Conservation (phyloP, 768 basidiomycete genomes). For the Lactifluus piperatus region DNA sequence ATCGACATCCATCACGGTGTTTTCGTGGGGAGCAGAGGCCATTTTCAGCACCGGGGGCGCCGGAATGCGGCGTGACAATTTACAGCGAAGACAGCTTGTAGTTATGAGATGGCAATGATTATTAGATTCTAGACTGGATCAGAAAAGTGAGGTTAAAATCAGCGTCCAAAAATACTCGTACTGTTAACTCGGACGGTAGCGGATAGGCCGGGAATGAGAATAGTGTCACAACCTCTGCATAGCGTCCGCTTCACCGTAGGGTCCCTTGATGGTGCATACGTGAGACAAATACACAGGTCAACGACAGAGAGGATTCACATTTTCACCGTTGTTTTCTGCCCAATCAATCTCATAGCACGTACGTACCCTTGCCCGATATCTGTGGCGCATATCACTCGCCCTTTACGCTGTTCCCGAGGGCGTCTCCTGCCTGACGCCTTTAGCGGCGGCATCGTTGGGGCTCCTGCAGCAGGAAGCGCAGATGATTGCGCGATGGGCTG, state of each 20-base stretch:
- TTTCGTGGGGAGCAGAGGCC: neutral
- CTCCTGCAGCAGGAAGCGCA: neutral
- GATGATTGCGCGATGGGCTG: neutral
- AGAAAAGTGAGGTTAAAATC: neutral
- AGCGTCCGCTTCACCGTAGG: slow-evolving; percentile 75
- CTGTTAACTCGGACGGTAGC: slow-evolving; percentile 57
- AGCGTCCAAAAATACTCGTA: slow-evolving; percentile 27
- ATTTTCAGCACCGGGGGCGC: slow-evolving; percentile 39
- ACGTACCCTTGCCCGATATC: slow-evolving; percentile 62
- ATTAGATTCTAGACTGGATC: slow-evolving; percentile 28
- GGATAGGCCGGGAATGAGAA: slow-evolving; percentile 62
- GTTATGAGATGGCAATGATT: slow-evolving; percentile 47
- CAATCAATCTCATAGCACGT: slow-evolving; percentile 57
- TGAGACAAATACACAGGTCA: neutral
- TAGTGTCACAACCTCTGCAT: slow-evolving; percentile 57
- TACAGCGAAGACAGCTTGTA: slow-evolving; percentile 54
- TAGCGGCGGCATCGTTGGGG: neutral
- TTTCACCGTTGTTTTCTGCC: slow-evolving; percentile 67
- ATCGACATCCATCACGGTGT: neutral
- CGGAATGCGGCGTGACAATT: slow-evolving; percentile 53
- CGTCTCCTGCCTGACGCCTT: neutral
- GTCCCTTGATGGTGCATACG: slow-evolving; percentile 40
- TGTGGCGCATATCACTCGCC: slow-evolving; percentile 26
- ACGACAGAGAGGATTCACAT: slow-evolving; percentile 41
- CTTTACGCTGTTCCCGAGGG: slow-evolving; percentile 17